Conservation (phyloP, 148 eudicot species). For the Hydrangea macrophylla region DNA sequence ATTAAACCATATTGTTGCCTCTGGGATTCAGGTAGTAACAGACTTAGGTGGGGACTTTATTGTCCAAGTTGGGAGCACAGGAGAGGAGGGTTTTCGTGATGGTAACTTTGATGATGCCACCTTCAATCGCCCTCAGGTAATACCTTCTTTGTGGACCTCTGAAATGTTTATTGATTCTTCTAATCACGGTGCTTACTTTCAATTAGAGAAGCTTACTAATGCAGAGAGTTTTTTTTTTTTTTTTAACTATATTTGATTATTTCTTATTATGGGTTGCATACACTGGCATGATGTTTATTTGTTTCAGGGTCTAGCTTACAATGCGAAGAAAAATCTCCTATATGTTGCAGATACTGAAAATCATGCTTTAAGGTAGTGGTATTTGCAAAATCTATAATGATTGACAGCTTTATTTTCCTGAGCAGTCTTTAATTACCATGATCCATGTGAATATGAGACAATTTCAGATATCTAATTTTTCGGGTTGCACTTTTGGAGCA, state of each 20-base stretch:
- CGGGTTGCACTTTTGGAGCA: not conserved
- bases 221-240: not conserved
- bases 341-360: constrained; percentile 98
- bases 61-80: constrained; percentile 87
- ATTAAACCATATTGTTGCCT: constrained; percentile 10
- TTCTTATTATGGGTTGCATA: constrained; percentile 4
- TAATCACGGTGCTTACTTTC: constrained; percentile 1
- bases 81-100: constrained; percentile 90
- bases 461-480: not conserved
- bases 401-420: not conserved
- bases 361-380: constrained; percentile 82
- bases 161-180: not conserved
- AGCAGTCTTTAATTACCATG: not conserved
- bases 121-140: constrained; percentile 93
- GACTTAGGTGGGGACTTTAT: constrained; percentile 85
- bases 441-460: not conserved
- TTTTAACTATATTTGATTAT: not conserved
- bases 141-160: not conserved
- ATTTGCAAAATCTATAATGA: not conserved
- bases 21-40: constrained; percentile 73
- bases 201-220: not conserved
- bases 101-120: constrained; percentile 87
- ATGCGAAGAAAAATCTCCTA: constrained; percentile 79
- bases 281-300: constrained; percentile 5
- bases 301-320: constrained; percentile 81